Base-by-base conservation (phyloP, 352 stramenopile species). In the Phytophthora quininea region DNA sequence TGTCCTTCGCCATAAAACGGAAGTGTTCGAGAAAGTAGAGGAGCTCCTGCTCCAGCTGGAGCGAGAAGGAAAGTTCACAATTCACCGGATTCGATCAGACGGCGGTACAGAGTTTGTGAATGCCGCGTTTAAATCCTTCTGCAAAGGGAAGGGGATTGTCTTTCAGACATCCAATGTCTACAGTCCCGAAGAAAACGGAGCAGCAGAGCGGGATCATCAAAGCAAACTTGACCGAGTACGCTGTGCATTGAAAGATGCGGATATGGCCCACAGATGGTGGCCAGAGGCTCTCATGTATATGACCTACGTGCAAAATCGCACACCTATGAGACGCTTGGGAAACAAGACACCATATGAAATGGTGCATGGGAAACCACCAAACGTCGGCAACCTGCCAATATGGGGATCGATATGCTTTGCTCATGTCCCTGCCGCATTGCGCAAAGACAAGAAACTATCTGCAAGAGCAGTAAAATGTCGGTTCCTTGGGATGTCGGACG, bases 311-410 rank as follows among this genome's bases (percentile, higher is more conserved):
- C 43, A 50, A 15, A 50, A 50, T 29, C 15, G 43, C 15, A 50
- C 43, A 50, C 43, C 43, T 11, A 50, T 50, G 43, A 50, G 43
- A 0, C 9, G 43, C 9, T 15, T 50, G 19, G 15, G 43, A n/a
- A 27, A 50, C 43, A 24, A 50, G 37, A 50, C 24, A 50, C 15
- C 43, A n/a, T 50, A 50, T 29, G 43, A 50, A 50, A 24, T 50
- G 43, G 43, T 24, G 9, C 24, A 50, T 15, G 43, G 43, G 19
- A 29, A 50, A 24, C 43, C 43, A 29, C 43, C 15, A 27, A 11
- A 50, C 9, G 9, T 11, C 6, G 24, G 15, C 6, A 24, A 29
- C 9, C 19, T 50, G 19, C 43, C 43, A 9, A 6, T 50, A 27
- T 50, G 9, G 43, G 43, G 43, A 24, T 50, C 8, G 15, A 29